These are phyloP conservation scores for Pseudozyma pruni DNA, from an alignment of 1,284 basidiomycete species.

Conservation along the genomic window DNA sequence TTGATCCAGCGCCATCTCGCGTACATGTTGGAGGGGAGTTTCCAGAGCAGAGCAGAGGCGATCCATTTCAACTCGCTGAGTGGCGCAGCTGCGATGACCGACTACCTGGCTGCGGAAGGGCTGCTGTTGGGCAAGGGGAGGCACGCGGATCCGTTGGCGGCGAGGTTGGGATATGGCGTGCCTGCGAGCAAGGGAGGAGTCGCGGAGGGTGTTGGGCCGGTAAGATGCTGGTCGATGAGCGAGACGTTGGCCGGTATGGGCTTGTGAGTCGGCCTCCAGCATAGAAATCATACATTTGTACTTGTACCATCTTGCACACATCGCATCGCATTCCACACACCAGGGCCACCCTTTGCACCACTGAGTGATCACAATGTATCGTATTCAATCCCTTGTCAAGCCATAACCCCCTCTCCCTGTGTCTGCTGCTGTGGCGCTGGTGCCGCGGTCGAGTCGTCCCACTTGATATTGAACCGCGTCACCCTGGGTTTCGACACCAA, in stretches of 20 bases:
- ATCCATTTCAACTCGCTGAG: conserved; percentile 72
- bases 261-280: conserved; percentile 5
- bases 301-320: background rate
- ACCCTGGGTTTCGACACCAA: conserved; percentile 93
- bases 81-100: conserved; percentile 70
- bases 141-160: conserved; percentile 27
- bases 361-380: background rate
- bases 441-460: conserved; percentile 55
- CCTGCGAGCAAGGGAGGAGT: background rate
- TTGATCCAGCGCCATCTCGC: conserved; percentile 72
- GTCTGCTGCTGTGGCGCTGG: conserved; percentile 1
- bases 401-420: conserved; percentile 2
- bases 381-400: background rate
- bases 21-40: conserved; percentile 73
- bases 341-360: background rate
- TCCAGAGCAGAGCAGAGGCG: conserved; percentile 70
- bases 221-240: conserved; percentile 20
- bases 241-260: conserved; percentile 28
- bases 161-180: conserved; percentile 23
- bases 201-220: conserved; percentile 13
- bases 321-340: background rate
- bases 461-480: conserved; percentile 76
- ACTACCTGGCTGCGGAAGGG: conserved; percentile 70
- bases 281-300: conserved; percentile 10
- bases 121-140: conserved; percentile 12